Base-by-base conservation (phyloP, 805 yeast species). In the Hanseniaspora clermontiae region DNA sequence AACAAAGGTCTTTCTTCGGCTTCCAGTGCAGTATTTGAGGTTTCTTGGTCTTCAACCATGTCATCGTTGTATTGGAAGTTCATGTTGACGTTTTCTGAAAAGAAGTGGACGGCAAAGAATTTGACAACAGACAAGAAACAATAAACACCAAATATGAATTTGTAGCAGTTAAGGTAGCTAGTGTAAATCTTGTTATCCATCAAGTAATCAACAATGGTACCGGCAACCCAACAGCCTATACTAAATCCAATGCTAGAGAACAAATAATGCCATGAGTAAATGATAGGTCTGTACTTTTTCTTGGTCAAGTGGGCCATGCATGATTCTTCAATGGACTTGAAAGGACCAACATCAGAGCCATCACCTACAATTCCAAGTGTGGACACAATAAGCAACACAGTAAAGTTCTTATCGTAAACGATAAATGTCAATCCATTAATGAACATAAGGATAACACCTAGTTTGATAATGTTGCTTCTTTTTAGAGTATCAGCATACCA, bases 271-370 rank as follows among this genome's bases (percentile, higher is more conserved):
- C 83, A 72, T 0, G 93, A 93, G 71, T 81, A 87, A 2, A 87
- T 72, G 60, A 81, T 86, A 0, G 95, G 83, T 48, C 95, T 73
- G 57, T 77, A 78, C 55, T 72, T 72, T 39, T 75, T 76, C 0
- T 83, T 81, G 0, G 95, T 83, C 60, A 88, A 70, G 67, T 86
- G 91, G 0, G 95, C 93, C 51, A 88, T 73, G 42, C 86, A 77
- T 1, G 91, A 81, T 64, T 87, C 95, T 66, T 88, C 96, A 32
- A 88, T 81, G 0, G 93, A 80, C 64, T 85, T 83, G 68, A 88
- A 88, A 0, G 96, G 96, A 0, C 96, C 96, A 0, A 90, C 87
- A 64, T 88, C 96, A 63, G 83, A 89, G 27, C 96, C 95, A 32
- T 87, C 80, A 1, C 95, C 85, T 8, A 88, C 84, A 17, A 88